Conservation (phyloP, 768 basidiomycete species). For the Cantharellus anzutake region DNA sequence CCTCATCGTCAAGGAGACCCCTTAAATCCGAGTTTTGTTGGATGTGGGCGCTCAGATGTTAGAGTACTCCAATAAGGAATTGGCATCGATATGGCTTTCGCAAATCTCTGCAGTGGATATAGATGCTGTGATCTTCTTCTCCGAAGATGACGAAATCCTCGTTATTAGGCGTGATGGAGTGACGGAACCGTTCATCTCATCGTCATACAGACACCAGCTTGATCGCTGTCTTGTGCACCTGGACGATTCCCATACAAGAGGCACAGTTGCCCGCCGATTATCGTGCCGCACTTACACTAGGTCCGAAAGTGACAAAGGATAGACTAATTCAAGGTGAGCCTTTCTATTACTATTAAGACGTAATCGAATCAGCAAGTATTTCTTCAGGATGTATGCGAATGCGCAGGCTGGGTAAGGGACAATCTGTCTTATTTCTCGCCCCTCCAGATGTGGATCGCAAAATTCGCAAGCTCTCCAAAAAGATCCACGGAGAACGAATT, state of each 20-base stretch:
- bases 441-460: conserved; percentile 23
- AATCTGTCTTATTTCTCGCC: conserved; percentile 30
- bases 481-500: neutral
- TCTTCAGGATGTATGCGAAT: conserved; percentile 33
- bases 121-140: neutral
- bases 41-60: conserved; percentile 5
- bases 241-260: conserved; percentile 3
- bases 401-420: conserved; percentile 29
- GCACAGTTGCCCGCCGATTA: neutral
- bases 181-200: neutral
- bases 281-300: neutral
- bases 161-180: neutral
- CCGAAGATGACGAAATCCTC: neutral
- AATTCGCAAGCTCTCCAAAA: conserved; percentile 12
- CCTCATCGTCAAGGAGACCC: conserved; percentile 12
- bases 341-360: neutral
- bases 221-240: conserved; percentile 1
- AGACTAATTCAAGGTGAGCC: conserved; percentile 29
- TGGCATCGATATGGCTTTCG: neutral
- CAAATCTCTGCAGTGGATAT: neutral
- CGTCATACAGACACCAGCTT: neutral
- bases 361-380: neutral
- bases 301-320: conserved; percentile 24
- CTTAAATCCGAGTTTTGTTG: neutral
- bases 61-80: neutral